Base-by-base conservation (phyloP, 345 rosid genomes). In the Citrus trifoliata region DNA sequence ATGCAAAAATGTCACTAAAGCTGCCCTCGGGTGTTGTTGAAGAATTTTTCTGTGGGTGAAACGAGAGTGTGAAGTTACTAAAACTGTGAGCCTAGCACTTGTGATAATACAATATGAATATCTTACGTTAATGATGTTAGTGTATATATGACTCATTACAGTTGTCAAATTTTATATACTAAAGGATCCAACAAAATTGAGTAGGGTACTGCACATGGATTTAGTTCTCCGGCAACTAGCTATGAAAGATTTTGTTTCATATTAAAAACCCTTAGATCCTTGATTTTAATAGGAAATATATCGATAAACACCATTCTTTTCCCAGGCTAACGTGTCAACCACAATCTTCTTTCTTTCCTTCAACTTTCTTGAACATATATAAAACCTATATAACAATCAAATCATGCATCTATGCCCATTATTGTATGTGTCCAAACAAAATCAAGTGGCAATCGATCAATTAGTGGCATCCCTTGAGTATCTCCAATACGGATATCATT, bases 261-360 rank as follows among this genome's bases (percentile, higher is more conserved):
- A 16, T 63, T 22, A 67, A 35, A 37, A 1, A 35, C 2, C 2
- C 12, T 25, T 28, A 1, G 35, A 62, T 28, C 32, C 67, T 14
- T 63, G 48, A 14, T 28, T 51, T 24, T 24, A 32, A 51, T 51
- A 19, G 35, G 30, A 70, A 28, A 70, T 48, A 1, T 8, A 18
- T 27, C 9, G 35, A 27, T 5, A 30, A 70, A 56, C 35, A 42
- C 12, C 22, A n/a, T 25, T 3, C 10, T 6, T 35, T 37, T 25
- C 13, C 4, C 18, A 46, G 63, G 79, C 79, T 48, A 70, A 71
- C 76, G 30, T 80, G 83, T 76, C 48, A 71, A 40, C 63, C 70
- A 80, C 77, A 55, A 28, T 58, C 75, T 28, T 46, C 75, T 59
- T 19, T 53, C 58, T 53, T 53, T 53, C 7, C 7, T 53, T 18